Base-by-base conservation (phyloP, 2,329 filamentous ascomycete species). In the Bipolaris oryzae region DNA sequence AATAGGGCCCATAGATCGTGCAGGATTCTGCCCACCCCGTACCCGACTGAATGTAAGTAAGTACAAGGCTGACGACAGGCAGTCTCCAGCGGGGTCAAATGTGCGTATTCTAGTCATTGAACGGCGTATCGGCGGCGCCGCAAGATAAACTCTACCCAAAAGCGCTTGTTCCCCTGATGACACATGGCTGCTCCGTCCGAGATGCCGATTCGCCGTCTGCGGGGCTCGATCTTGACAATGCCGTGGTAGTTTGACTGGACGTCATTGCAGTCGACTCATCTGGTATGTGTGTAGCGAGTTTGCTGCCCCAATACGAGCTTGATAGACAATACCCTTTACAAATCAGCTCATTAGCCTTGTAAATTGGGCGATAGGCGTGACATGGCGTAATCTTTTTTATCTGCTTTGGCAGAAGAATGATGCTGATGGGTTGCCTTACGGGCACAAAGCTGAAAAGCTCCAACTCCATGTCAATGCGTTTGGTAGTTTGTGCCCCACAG, bases 401-500 rank as follows among this genome's bases (percentile, higher is more conserved):
- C 25, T 28, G 25, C 13, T 43, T 31, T 31, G 16, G 35, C 16
- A 31, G 21, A 31, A 28, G 10, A 28, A 31, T 3, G 37, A 47
- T 15, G 33, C 20, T 43, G 37, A 16, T 31, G 44, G 20, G 33
- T 45, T n/a, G 52, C 23, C 23, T 39, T 55, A 47, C 23, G 31
- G 46, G 33, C 38, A 44, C 16, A 46, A 18, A 48, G 28, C 21
- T 42, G 23, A 37, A 42, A 53, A 50, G 43, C 34, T 25, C 16
- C 37, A 33, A 38, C 6, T 47, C 23, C 18, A 23, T 18, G 21
- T 33, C 31, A 28, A 38, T 44, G 54, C 37, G 28, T 44, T 11
- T 20, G 37, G 25, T 55, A 34, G 5, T 37, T 52, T 45, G 56
- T 55, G 52, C 56, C 31, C 23, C 47, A 18, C 37, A 51, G 48